Percentiles rank a stretch among this genome's conserved stretches.
phyloP scores from a whole-genome alignment of 2,329 filamentous ascomycete species.

The Zasmidium angulare region DNA sequence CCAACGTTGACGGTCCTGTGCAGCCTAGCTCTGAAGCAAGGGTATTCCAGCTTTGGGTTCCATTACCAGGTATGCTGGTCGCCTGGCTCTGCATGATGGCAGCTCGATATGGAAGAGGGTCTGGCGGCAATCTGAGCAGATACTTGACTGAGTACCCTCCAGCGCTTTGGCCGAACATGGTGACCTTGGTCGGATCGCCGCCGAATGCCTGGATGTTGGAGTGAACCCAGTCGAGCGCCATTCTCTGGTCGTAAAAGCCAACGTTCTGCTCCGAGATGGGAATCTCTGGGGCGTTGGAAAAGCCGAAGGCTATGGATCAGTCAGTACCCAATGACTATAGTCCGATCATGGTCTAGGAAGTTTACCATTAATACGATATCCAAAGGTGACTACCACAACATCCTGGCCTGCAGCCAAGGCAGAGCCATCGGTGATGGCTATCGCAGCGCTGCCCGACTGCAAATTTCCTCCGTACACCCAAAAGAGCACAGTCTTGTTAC shows the following conservation, averaged over 20 bases:
- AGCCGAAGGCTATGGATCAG: background rate
- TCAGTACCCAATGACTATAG: background rate
- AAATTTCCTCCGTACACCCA: background rate
- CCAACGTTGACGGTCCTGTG: slow-evolving; percentile 22
- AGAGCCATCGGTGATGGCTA: background rate
- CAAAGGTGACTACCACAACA: background rate
- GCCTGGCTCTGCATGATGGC: slow-evolving; percentile 11
- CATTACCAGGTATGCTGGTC: background rate
- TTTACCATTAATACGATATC: background rate
- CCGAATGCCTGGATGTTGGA: slow-evolving; percentile 32
- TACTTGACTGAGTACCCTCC: slow-evolving; percentile 15
- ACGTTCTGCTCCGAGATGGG: slow-evolving; percentile 6
- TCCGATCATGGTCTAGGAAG: background rate
- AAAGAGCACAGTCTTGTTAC: background rate
- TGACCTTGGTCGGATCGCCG: slow-evolving; percentile 27
- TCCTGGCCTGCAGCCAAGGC: background rate
- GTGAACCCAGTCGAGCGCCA: slow-evolving; percentile 31
- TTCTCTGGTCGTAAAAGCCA: slow-evolving; percentile 31
- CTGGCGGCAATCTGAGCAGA: background rate
- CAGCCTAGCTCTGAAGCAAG: slow-evolving; percentile 27
- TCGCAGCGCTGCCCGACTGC: background rate
- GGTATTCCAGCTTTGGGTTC: slow-evolving; percentile 17
- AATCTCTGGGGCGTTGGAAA: background rate
- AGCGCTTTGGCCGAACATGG: slow-evolving; percentile 24
- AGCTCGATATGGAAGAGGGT: slow-evolving; percentile 7